Conservation (phyloP, 176 grass and related monocot genomes). For the Phoenix dactylifera region DNA sequence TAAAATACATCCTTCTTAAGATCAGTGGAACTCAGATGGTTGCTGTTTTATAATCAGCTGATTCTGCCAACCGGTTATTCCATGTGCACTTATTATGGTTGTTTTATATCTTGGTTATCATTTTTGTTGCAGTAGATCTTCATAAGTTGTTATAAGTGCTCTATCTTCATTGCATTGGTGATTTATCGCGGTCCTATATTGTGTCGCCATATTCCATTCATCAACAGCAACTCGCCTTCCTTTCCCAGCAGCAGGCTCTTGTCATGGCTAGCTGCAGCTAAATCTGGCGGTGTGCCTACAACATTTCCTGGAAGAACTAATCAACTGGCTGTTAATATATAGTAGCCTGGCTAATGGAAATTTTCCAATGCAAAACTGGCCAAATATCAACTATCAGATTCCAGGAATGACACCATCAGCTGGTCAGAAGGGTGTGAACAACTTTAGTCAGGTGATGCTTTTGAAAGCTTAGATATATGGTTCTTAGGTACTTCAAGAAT, state of each 20-base stretch:
- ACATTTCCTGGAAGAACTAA: constrained; percentile 26
- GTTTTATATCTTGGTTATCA: too few species aligned
- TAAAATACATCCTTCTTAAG: too few species aligned
- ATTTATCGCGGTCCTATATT: constrained; percentile 71
- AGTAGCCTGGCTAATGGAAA: constrained; percentile 29
- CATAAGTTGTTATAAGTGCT: too few species aligned
- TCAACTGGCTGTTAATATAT: constrained; percentile 42
- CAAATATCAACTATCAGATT: constrained; percentile 56
- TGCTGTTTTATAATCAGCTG: too few species aligned
- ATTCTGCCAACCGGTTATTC: too few species aligned
- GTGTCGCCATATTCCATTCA: constrained; percentile 75
- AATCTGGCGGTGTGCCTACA: constrained; percentile 55
- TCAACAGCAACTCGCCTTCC: constrained; percentile 85
- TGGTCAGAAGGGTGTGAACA: constrained; percentile 42
- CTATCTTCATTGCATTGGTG: not conserved
- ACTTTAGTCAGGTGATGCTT: constrained; percentile 23
- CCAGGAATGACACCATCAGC: constrained; percentile 26
- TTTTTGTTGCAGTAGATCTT: too few species aligned
- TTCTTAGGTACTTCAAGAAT: too few species aligned
- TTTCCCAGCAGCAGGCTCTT: constrained; percentile 91
- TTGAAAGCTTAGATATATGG: too few species aligned
- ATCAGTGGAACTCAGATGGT: too few species aligned
- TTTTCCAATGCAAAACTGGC: constrained; percentile 47
- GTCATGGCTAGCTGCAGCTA: constrained; percentile 74
- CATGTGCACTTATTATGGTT: too few species aligned